These are phyloP conservation scores for Inga oerstediana DNA, from an alignment of 306 rosid species.

Conservation along the genomic window DNA sequence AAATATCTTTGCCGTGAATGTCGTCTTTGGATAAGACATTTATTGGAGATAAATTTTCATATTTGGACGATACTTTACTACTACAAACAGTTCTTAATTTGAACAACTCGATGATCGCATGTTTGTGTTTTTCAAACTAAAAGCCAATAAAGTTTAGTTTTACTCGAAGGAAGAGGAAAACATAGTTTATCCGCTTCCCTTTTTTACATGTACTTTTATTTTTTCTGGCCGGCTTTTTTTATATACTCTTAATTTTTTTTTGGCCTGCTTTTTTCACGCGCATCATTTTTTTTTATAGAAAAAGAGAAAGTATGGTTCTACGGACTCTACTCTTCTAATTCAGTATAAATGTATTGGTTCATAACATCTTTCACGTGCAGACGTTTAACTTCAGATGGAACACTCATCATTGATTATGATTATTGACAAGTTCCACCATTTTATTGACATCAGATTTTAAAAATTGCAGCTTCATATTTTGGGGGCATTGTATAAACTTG, in stretches of 20 bases:
- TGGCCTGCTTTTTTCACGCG: too few relatives aligned
- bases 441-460: neutral
- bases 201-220: neutral
- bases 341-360: too few relatives aligned
- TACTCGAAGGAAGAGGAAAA: neutral
- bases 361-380: too few relatives aligned
- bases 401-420: neutral
- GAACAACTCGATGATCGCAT: neutral
- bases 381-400: too few relatives aligned
- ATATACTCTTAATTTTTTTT: too few relatives aligned
- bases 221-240: neutral
- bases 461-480: neutral
- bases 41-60: neutral
- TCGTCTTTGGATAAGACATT: neutral
- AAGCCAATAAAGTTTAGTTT: neutral
- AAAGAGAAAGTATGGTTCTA: too few relatives aligned
- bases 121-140: neutral
- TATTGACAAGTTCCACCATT: neutral
- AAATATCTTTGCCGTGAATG: neutral
- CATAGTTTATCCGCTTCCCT: neutral
- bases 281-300: too few relatives aligned
- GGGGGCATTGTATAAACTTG: neutral
- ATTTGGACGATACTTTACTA: neutral
- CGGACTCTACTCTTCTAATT: too few relatives aligned
- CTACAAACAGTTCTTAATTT: neutral